Evolutionary conservation across 1,284 basidiomycete species (phyloP).

Genomic region (Coniferiporia sulphurascens): DNA sequence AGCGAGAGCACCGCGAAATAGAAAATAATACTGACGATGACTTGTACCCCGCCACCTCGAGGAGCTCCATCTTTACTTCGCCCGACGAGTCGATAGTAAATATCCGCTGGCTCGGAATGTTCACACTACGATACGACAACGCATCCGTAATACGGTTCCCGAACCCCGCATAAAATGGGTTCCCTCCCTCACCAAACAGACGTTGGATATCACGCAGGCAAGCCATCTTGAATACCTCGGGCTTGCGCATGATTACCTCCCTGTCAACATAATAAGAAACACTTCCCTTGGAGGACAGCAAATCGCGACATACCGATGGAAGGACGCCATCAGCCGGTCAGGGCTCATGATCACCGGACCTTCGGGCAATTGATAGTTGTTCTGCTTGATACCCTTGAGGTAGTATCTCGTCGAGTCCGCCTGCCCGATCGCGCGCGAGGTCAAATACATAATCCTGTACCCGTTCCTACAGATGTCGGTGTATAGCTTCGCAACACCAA

Average conservation of each 20-base stretch:
- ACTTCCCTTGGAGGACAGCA: neutral
- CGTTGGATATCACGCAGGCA: conserved; percentile 95
- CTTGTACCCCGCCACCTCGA: conserved; percentile 95
- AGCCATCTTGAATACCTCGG: conserved; percentile 99
- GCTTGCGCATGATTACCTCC: conserved; percentile 98
- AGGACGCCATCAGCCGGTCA: conserved; percentile 89
- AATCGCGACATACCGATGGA: conserved; percentile 71
- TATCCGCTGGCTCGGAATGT: conserved; percentile 90
- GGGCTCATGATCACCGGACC: conserved; percentile 99
- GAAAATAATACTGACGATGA: conserved; percentile 88
- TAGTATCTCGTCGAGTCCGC: conserved; percentile 97
- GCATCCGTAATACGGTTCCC: conserved; percentile 99
- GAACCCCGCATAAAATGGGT: conserved; percentile 96
- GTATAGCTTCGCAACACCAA: conserved; percentile 97
- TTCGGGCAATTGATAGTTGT: conserved; percentile 92
- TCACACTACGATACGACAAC: conserved; percentile 92
- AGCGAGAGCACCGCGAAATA: too few species aligned
- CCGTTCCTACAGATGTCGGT: conserved; percentile 96
- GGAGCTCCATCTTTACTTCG: conserved; percentile 95
- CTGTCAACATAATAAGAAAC: conserved; percentile 34
- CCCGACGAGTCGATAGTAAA: conserved; percentile 97
- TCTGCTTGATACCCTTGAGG: conserved; percentile 91
- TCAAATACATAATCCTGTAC: conserved; percentile 98
- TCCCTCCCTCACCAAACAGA: conserved; percentile 75
- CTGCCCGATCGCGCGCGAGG: conserved; percentile 96